Conservation (phyloP, 345 rosid genomes). For the Gossypium sturtianum region DNA sequence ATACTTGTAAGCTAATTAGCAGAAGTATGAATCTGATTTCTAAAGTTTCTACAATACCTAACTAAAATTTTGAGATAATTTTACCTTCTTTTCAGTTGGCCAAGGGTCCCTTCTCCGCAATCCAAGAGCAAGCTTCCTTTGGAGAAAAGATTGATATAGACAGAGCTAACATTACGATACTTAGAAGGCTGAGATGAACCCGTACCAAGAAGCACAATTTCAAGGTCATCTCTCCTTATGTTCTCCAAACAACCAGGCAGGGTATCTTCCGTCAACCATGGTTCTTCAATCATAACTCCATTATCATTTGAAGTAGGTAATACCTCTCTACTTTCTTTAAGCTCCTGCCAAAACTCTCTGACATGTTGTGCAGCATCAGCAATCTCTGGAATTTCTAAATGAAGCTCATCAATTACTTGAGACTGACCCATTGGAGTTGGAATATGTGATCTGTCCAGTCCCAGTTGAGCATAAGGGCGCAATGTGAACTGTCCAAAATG, state of each 20-base stretch:
- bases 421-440: slow-evolving; percentile 44
- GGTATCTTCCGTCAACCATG: slow-evolving; percentile 57
- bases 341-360: slow-evolving; percentile 44
- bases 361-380: slow-evolving; percentile 54
- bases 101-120: slow-evolving; percentile 95
- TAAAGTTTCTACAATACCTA: too few species aligned
- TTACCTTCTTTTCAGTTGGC: slow-evolving; percentile 90
- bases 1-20: too few species aligned
- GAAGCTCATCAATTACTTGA: slow-evolving; percentile 50
- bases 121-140: slow-evolving; percentile 79
- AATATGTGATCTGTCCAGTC: slow-evolving; percentile 67
- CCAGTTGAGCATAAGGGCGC: slow-evolving; percentile 80
- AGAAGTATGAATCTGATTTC: too few species aligned
- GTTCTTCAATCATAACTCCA: slow-evolving; percentile 54
- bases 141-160: slow-evolving; percentile 66
- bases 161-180: slow-evolving; percentile 78
- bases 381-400: slow-evolving; percentile 68
- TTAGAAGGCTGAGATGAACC: slow-evolving; percentile 99
- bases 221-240: slow-evolving; percentile 72
- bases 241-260: slow-evolving; percentile 71
- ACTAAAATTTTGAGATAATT: background rate
- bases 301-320: slow-evolving; percentile 17
- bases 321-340: slow-evolving; percentile 21
- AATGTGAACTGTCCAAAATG: slow-evolving; percentile 56
- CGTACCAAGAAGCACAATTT: slow-evolving; percentile 87